phyloP scores from a whole-genome alignment of 2,329 filamentous ascomycete species.

The Colletotrichum liaoningense region DNA sequence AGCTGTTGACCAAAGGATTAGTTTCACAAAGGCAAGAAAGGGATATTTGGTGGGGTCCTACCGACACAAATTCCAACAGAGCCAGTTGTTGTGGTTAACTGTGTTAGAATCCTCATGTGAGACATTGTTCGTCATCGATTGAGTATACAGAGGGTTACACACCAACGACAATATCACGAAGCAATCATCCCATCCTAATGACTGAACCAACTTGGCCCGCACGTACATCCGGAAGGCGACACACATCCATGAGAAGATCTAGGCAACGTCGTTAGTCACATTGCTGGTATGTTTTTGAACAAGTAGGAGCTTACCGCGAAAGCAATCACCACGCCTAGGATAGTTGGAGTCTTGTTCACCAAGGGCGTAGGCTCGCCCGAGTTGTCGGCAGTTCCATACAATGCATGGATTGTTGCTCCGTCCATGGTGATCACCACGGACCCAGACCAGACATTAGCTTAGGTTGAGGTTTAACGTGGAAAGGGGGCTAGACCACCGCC shows the following conservation, averaged over 20 bases:
- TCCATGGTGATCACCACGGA: slow-evolving; percentile 19
- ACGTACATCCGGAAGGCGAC: slow-evolving; percentile 44
- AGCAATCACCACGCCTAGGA: slow-evolving; percentile 44
- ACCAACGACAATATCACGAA: slow-evolving; percentile 48
- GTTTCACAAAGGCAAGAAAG: not conserved
- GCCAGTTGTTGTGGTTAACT: slow-evolving; percentile 15
- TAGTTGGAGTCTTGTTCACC: slow-evolving; percentile 42
- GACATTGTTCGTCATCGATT: not conserved
- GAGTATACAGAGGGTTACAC: slow-evolving; percentile 32
- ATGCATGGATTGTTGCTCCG: slow-evolving; percentile 2
- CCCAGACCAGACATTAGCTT: not conserved
- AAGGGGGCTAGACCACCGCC: not conserved
- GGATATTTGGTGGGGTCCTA: not conserved
- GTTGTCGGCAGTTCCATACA: slow-evolving; percentile 29
- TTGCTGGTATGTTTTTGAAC: accelerated
- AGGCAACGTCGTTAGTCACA: not conserved
- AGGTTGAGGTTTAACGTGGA: not conserved
- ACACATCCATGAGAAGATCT: slow-evolving; percentile 45
- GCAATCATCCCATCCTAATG: slow-evolving; percentile 49
- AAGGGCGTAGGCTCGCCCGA: slow-evolving; percentile 42
- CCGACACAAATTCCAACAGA: slow-evolving; percentile 20
- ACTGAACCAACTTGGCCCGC: slow-evolving; percentile 40
- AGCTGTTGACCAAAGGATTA: slow-evolving; percentile 25
- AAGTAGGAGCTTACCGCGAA: slow-evolving; percentile 39
- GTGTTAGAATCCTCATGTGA: not conserved